Evolutionary conservation across 2,329 filamentous ascomycete genomes (phyloP).

Genomic region (Sporothrix luriei): DNA sequence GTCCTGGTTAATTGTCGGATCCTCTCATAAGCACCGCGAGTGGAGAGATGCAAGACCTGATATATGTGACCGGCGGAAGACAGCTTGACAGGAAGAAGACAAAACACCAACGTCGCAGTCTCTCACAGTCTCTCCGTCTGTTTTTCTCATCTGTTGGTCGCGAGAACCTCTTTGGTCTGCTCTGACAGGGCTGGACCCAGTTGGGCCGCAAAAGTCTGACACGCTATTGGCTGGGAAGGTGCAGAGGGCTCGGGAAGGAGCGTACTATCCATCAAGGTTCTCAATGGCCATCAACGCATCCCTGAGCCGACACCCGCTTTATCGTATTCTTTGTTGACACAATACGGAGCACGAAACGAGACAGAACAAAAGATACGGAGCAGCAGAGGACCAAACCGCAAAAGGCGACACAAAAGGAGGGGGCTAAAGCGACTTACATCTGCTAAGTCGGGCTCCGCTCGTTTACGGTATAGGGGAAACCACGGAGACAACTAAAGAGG

Average conservation of each 20-base stretch:
- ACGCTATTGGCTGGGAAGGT: conserved; percentile 28
- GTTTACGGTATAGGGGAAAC: not conserved
- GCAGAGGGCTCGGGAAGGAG: not conserved
- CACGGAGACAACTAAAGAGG: not conserved
- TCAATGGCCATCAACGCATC: not conserved
- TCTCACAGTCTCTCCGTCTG: too few relatives aligned
- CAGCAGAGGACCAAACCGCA: not conserved
- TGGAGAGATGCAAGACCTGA: not conserved
- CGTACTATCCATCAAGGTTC: conserved; percentile 29
- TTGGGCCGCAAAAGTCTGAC: conserved; percentile 22
- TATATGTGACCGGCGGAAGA: not conserved
- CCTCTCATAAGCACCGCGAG: conserved; percentile 8
- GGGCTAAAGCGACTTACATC: not conserved
- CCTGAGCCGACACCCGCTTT: not conserved
- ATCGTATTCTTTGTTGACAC: not conserved
- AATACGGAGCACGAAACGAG: conserved; percentile 19
- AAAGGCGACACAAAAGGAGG: not conserved
- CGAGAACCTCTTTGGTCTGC: conserved; percentile 31
- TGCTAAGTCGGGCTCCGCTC: not conserved
- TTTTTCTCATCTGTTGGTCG: not conserved
- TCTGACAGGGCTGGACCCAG: not conserved
- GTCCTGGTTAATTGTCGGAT: conserved; percentile 14
- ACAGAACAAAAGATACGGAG: not conserved
- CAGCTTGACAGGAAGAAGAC: not conserved
- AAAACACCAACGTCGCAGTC: not conserved